Evolutionary conservation across 495 filamentous ascomycete genomes (phyloP), one percentile per base, ranked within the genome.

Genomic region (Trichoderma erinaceum): DNA sequence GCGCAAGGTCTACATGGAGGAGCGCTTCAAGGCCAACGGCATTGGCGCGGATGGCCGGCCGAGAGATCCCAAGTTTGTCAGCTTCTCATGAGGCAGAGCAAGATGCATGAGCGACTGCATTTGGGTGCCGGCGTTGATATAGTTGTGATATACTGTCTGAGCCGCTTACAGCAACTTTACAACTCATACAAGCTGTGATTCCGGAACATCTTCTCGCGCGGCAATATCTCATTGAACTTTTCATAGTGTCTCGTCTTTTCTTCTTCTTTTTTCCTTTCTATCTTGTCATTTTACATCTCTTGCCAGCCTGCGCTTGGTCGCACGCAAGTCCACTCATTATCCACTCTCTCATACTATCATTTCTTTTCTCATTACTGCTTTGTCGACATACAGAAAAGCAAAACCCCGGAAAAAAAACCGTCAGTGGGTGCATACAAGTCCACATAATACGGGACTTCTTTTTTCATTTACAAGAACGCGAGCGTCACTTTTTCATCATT

Each of bases 21-120:
- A 91, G 69, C 82, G 89, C 69, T 95, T 99, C 73, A 84, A 84
- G 71, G 91, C 87, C 74, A 92, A 96, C 73, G 89, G 90, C 67
- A 97, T 99, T 73, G 93, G 87, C 13, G 81, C 88, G 18, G 96
- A 98, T 77, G 95, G 96, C 43, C 79, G 87, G 73, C 95, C 95
- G 65, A 87, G 87, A 75, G 95, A 97, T 83, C 92, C 92, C 68
- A 97, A 96, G 81, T 96, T 96, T 75, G 92, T 97, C 13, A 93
- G 90, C 67, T 97, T 97, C 78, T 95, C 91, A 32, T 96, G 66
- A 75, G 35, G 3, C 15, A n/a, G 15, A n/a, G 3, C 3, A n/a
- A 2, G 15, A 5, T 18, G 44, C n/a, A n/a, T 52, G 48, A 52
- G 48, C 4, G 48, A 21, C 21, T 52, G 21, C 18, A 4, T 23